Percentiles rank a stretch among this genome's conserved stretches.
Conservation (phyloP, 2,329 filamentous ascomycete genomes). For the Fonsecaea nubica region DNA sequence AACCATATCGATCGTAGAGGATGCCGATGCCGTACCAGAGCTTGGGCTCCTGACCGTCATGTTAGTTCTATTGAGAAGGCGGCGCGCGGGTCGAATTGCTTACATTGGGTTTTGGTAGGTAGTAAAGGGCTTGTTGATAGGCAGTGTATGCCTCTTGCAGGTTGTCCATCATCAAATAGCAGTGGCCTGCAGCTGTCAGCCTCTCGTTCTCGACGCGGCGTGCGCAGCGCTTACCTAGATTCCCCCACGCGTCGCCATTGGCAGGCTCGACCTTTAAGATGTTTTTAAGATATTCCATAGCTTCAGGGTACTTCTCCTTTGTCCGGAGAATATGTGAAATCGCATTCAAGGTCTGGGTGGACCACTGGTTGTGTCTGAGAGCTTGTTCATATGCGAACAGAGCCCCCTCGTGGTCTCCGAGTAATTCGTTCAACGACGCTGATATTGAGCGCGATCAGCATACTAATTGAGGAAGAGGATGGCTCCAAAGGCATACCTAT, state of each 20-base stretch:
- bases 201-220: slow-evolving; percentile 37
- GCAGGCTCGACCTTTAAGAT: slow-evolving; percentile 87
- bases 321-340: slow-evolving; percentile 90
- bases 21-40: slow-evolving; percentile 99
- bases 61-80: slow-evolving; percentile 13
- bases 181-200: slow-evolving; percentile 71
- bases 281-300: slow-evolving; percentile 88
- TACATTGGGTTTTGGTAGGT: slow-evolving; percentile 91
- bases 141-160: slow-evolving; percentile 95
- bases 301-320: slow-evolving; percentile 91
- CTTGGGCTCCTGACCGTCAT: slow-evolving; percentile 75
- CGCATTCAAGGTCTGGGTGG: slow-evolving; percentile 88
- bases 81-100: slow-evolving; percentile 39
- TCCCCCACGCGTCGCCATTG: slow-evolving; percentile 97
- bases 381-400: slow-evolving; percentile 91
- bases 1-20: slow-evolving; percentile 94
- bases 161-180: slow-evolving; percentile 98
- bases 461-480: neutral
- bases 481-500: slow-evolving; percentile 71
- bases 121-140: slow-evolving; percentile 93
- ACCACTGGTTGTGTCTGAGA: slow-evolving; percentile 84
- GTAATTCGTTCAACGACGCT: slow-evolving; percentile 86
- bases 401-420: slow-evolving; percentile 87
- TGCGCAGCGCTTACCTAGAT: slow-evolving; percentile 70
- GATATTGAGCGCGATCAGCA: slow-evolving; percentile 27